Evolutionary conservation across 352 stramenopile genomes (phyloP).

Genomic region (Globisporangium abappressorium): DNA sequence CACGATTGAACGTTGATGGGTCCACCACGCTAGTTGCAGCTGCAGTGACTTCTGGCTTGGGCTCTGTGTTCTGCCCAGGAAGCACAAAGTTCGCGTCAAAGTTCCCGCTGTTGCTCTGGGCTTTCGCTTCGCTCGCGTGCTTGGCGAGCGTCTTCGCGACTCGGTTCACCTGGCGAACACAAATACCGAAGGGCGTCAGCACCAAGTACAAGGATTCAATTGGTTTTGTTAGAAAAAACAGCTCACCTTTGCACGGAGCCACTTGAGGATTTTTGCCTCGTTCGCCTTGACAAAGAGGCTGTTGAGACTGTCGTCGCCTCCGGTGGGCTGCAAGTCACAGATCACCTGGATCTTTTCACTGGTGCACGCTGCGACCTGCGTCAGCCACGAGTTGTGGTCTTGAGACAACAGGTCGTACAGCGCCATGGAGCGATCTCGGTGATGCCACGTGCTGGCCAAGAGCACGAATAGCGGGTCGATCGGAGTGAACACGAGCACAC

Average conservation of each 20-base stretch:
- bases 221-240: neutral
- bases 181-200: neutral
- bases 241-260: constrained; percentile 48
- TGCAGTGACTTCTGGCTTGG: constrained; percentile 13
- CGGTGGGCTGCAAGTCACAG: constrained; percentile 53
- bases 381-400: constrained; percentile 55
- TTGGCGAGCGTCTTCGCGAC: constrained; percentile 37
- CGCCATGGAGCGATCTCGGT: constrained; percentile 45
- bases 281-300: constrained; percentile 60
- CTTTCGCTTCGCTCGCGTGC: constrained; percentile 24
- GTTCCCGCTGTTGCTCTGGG: constrained; percentile 20
- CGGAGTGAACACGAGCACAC: constrained; percentile 56
- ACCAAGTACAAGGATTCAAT: neutral
- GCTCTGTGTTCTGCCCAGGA: neutral
- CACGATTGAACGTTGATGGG: constrained; percentile 19
- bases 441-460: constrained; percentile 44
- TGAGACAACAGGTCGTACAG: constrained; percentile 55
- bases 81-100: constrained; percentile 30
- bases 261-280: constrained; percentile 48
- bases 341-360: constrained; percentile 34
- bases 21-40: constrained; percentile 1
- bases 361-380: constrained; percentile 35
- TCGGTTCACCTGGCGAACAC: constrained; percentile 26
- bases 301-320: constrained; percentile 36
- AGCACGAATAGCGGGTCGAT: constrained; percentile 77